A percentile compares a stretch with the other conserved stretches of the same genome.
Evolutionary conservation across 306 rosid genomes (phyloP).

Genomic region (Dryas octopetala): DNA sequence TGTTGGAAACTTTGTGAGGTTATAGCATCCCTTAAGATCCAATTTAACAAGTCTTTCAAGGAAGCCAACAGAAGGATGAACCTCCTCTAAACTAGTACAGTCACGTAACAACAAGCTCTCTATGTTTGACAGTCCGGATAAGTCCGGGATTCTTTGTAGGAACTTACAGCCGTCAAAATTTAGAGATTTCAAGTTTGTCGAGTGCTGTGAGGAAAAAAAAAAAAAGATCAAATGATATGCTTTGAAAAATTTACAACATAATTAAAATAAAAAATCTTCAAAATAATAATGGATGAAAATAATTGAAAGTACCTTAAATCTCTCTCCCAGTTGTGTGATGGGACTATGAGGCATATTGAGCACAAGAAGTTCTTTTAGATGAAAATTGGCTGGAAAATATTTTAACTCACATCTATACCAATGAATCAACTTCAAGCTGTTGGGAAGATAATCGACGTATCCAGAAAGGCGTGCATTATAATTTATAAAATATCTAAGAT

Average conservation of each 20-base stretch:
- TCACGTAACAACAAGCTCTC: no score
- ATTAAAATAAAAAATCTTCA: not conserved
- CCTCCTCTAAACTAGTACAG: no score
- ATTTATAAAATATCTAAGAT: no score
- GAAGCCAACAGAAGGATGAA: not conserved
- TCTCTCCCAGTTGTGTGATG: not conserved
- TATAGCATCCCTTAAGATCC: accelerated
- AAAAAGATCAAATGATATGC: not conserved
- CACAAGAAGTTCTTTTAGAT: slow-evolving; percentile 30
- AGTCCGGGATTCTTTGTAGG: not conserved
- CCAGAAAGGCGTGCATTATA: no score
- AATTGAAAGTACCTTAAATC: slow-evolving; percentile 12
- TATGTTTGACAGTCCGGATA: not conserved
- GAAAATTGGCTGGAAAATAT: slow-evolving; percentile 11
- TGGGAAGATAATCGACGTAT: no score
- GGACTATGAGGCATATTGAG: slow-evolving; percentile 32
- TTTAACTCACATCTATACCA: no score
- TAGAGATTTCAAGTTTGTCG: not conserved
- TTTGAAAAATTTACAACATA: slow-evolving; percentile 8
- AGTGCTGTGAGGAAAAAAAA: not conserved
- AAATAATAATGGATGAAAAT: not conserved
- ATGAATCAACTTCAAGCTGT: no score
- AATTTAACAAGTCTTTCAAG: not conserved
- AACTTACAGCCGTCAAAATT: accelerated
- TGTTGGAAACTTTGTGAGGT: not conserved